Evolutionary conservation across 257 asterid genomes (phyloP).

Genomic region (Schizonepeta tenuifolia): DNA sequence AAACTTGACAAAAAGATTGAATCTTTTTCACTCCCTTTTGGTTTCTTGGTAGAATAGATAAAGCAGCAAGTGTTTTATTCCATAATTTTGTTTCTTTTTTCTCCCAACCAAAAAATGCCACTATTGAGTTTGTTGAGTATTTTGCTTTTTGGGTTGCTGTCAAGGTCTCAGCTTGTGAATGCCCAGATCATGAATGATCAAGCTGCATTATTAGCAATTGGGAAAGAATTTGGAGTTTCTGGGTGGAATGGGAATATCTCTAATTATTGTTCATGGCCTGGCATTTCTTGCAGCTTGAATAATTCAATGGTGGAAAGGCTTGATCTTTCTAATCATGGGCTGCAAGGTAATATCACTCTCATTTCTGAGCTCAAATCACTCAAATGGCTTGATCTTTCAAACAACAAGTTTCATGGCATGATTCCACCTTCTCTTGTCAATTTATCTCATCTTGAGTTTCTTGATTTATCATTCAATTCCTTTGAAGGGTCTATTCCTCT

Average conservation of each 20-base stretch:
- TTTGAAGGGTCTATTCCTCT: slow-evolving; percentile 68
- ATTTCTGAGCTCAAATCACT: slow-evolving; percentile 75
- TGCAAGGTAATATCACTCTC: slow-evolving; percentile 85
- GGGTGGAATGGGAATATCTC: slow-evolving; percentile 69
- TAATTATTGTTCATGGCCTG: slow-evolving; percentile 74
- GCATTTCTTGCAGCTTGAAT: slow-evolving; percentile 75
- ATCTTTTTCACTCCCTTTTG: slow-evolving; percentile 20
- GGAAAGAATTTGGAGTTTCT: slow-evolving; percentile 57
- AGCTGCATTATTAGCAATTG: slow-evolving; percentile 56
- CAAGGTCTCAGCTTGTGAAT: slow-evolving; percentile 47
- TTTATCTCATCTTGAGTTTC: slow-evolving; percentile 73
- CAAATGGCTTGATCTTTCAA: slow-evolving; percentile 84
- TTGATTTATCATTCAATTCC: slow-evolving; percentile 84
- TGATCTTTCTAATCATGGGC: slow-evolving; percentile 65
- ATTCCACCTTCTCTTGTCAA: slow-evolving; percentile 70
- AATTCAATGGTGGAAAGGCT: slow-evolving; percentile 69
- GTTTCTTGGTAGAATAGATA: slow-evolving; percentile 13
- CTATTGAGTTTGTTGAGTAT: slow-evolving; percentile 42
- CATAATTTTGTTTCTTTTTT: background rate
- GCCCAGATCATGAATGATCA: slow-evolving; percentile 51
- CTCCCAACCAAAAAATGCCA: slow-evolving; percentile 48
- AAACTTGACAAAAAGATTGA: slow-evolving; percentile 13
- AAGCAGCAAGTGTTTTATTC: background rate
- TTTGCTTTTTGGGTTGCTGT: slow-evolving; percentile 55
- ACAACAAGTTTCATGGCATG: slow-evolving; percentile 69